Percentiles rank a stretch among this genome's conserved stretches.
Evolutionary conservation across 768 basidiomycete genomes (phyloP).

Genomic region (Agaricus sinodeliciosus): DNA sequence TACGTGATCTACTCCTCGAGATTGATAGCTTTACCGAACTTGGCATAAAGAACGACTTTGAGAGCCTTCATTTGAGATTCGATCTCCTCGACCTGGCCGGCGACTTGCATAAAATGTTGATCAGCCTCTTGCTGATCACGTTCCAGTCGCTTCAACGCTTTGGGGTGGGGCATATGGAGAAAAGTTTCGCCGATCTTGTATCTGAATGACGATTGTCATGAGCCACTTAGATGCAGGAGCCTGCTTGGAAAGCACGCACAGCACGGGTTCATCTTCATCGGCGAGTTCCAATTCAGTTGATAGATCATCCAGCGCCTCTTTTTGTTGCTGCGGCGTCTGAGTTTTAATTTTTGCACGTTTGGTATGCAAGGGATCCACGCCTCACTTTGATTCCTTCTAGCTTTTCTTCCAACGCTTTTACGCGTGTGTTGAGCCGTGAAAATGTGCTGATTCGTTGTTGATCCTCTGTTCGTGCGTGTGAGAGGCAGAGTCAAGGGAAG

Average conservation of each 20-base stretch:
- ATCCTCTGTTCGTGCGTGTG: constrained; percentile 45
- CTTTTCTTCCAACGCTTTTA: constrained; percentile 65
- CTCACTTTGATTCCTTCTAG: constrained; percentile 68
- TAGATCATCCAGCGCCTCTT: constrained; percentile 90
- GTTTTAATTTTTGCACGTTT: too few relatives aligned
- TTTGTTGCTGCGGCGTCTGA: constrained; percentile 93
- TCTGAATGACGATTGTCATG: constrained; percentile 28
- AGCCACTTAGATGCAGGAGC: neutral
- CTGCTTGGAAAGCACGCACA: constrained; percentile 39
- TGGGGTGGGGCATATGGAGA: constrained; percentile 64
- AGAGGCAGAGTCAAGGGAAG: constrained; percentile 6
- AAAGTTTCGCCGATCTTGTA: constrained; percentile 91
- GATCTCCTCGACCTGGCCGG: constrained; percentile 52
- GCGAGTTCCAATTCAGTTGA: constrained; percentile 82
- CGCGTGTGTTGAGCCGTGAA: constrained; percentile 82
- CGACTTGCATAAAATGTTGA: constrained; percentile 43
- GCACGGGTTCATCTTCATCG: constrained; percentile 74
- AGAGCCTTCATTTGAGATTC: constrained; percentile 75
- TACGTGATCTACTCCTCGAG: constrained; percentile 55
- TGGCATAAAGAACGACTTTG: constrained; percentile 77
- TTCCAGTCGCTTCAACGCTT: constrained; percentile 67
- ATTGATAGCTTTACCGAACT: constrained; percentile 91
- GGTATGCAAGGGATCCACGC: too few relatives aligned
- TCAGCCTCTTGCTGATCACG: constrained; percentile 59
- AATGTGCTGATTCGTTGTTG: constrained; percentile 90